These are phyloP conservation scores for Magnaporthales sp. DNA, from an alignment of 2,329 filamentous ascomycete genomes.

Conservation along the genomic window DNA sequence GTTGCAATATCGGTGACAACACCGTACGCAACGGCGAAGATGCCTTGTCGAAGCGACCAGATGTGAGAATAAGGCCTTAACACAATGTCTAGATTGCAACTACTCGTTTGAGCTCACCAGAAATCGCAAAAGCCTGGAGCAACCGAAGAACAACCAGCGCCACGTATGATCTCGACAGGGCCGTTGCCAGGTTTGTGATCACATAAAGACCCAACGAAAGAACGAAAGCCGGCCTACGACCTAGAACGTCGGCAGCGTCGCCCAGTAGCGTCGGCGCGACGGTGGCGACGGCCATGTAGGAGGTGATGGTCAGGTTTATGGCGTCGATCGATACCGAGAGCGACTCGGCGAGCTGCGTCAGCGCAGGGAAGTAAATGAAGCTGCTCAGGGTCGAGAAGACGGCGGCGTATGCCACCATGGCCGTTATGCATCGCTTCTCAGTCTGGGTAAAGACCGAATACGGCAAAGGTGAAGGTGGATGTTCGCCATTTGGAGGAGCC, in stretches of 20 bases:
- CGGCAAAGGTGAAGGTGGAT: neutral
- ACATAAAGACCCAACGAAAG: conserved; percentile 36
- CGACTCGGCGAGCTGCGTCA: conserved; percentile 30
- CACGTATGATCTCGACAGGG: conserved; percentile 29
- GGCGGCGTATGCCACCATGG: conserved; percentile 38
- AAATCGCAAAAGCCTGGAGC: conserved; percentile 50
- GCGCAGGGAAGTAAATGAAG: conserved; percentile 35
- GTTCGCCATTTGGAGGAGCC: neutral
- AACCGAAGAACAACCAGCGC: conserved; percentile 38
- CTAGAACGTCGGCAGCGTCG: conserved; percentile 42
- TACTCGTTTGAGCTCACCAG: conserved; percentile 29
- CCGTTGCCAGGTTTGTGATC: conserved; percentile 35
- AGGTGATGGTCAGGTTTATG: conserved; percentile 32
- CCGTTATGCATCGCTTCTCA: conserved; percentile 36
- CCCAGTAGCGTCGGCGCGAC: conserved; percentile 40
- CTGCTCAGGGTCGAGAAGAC: conserved; percentile 22
- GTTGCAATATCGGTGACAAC: conserved; percentile 38
- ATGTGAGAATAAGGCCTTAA: neutral
- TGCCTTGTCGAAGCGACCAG: conserved; percentile 22
- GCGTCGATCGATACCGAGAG: conserved; percentile 22
- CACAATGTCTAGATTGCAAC: neutral
- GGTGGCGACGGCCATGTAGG: conserved; percentile 42
- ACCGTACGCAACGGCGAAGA: neutral
- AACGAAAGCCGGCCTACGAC: conserved; percentile 38
- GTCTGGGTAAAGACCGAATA: conserved; percentile 21